Percentiles rank a stretch among this genome's conserved stretches.
phyloP scores from a whole-genome alignment of 192 early-diverging fungal genomes.

The Kickxella alabastrina region DNA sequence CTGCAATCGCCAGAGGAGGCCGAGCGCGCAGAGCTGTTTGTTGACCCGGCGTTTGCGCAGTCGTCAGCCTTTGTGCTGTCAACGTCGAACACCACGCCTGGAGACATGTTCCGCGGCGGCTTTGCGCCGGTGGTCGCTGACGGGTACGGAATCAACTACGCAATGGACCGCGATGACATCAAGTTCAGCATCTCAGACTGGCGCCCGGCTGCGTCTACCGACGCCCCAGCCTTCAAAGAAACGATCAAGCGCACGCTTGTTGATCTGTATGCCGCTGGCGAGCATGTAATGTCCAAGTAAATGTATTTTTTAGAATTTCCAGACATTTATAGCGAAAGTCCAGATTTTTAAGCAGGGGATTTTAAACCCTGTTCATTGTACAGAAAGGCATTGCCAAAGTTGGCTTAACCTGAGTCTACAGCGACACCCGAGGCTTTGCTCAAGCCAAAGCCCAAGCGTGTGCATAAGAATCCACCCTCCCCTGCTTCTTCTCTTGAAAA shows the following conservation, averaged over 20 bases:
- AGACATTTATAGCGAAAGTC: too few relatives aligned
- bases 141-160: slow-evolving; percentile 88
- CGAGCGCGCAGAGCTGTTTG: slow-evolving; percentile 67
- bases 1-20: slow-evolving; percentile 61
- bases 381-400: too few relatives aligned
- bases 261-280: slow-evolving; percentile 39
- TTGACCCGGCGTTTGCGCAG: slow-evolving; percentile 71
- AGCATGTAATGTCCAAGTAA: background rate
- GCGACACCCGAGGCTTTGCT: too few relatives aligned
- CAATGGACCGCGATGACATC: slow-evolving; percentile 59
- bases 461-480: too few relatives aligned
- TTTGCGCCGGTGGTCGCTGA: slow-evolving; percentile 84
- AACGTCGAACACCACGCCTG: slow-evolving; percentile 75
- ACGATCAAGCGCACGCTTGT: slow-evolving; percentile 52
- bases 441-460: too few relatives aligned
- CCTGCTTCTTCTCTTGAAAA: too few relatives aligned
- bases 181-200: slow-evolving; percentile 69
- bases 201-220: slow-evolving; percentile 53
- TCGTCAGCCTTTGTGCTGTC: slow-evolving; percentile 81
- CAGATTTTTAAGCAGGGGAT: too few relatives aligned
- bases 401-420: too few relatives aligned
- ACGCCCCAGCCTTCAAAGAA: slow-evolving; percentile 56
- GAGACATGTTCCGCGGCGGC: slow-evolving; percentile 66
- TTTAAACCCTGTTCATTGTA: too few relatives aligned
- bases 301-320: too few relatives aligned